Conservation (phyloP, 2,329 filamentous ascomycete species). For the Alternaria rosae region DNA sequence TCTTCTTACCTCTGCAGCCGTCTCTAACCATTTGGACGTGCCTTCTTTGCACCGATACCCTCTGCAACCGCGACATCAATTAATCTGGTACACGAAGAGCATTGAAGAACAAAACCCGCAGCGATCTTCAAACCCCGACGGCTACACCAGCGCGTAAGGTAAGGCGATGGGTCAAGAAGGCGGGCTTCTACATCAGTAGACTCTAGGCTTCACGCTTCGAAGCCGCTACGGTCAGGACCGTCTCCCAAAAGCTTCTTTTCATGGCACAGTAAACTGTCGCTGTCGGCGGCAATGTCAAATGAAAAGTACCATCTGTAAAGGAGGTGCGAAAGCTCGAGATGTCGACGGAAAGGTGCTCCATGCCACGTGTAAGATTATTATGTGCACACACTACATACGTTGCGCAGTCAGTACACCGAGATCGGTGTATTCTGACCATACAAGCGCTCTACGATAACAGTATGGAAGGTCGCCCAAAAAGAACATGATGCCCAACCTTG, state of each 20-base stretch:
- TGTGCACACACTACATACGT: background rate
- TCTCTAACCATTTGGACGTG: background rate
- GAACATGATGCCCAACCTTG: background rate
- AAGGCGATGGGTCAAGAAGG: background rate
- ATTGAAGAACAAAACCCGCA: background rate
- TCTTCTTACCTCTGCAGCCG: background rate
- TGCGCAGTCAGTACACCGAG: background rate
- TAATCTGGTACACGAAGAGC: background rate
- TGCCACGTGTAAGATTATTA: background rate
- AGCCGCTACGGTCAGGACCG: background rate
- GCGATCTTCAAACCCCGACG: background rate
- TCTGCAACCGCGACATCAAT: background rate
- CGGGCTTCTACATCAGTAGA: background rate
- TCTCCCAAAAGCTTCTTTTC: background rate
- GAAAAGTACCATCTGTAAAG: background rate
- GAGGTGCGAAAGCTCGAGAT: background rate
- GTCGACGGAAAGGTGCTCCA: background rate
- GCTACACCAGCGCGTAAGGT: background rate
- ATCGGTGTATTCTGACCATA: background rate
- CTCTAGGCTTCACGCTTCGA: background rate
- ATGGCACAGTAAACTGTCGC: background rate
- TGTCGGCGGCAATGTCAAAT: background rate
- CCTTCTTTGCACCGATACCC: background rate
- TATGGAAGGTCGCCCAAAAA: background rate
- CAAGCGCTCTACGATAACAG: background rate